These are phyloP conservation scores for Abelmoschus esculentus DNA, from an alignment of 345 rosid genomes.

Conservation along the genomic window DNA sequence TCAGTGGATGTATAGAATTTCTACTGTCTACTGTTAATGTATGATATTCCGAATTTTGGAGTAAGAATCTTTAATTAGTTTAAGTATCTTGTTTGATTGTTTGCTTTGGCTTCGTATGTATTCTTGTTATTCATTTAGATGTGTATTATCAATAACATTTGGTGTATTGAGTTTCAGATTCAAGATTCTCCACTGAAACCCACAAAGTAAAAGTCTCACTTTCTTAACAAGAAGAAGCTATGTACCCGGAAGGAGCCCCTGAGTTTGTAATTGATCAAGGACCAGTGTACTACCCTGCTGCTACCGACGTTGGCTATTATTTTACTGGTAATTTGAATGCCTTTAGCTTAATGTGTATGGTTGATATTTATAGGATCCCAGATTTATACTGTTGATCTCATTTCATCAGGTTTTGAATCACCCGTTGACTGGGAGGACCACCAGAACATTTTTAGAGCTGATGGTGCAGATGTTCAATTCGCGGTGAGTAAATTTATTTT, in stretches of 20 bases:
- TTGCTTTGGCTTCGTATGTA: background rate
- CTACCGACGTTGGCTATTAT: conserved; percentile 69
- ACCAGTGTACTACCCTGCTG: conserved; percentile 52
- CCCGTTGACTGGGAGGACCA: conserved; percentile 95
- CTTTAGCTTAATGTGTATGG: background rate
- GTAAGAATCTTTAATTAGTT: no score
- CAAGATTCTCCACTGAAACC: conserved; percentile 38
- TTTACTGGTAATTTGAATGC: conserved; percentile 63
- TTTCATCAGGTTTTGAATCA: conserved; percentile 63
- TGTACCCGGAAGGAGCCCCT: conserved; percentile 77
- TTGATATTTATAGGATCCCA: background rate
- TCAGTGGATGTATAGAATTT: no score
- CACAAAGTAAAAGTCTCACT: conserved; percentile 18
- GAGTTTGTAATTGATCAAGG: conserved; percentile 72
- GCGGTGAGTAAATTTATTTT: conserved; percentile 31
- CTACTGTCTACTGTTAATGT: no score
- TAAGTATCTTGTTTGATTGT: background rate
- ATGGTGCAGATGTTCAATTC: conserved; percentile 73
- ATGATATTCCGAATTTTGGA: no score
- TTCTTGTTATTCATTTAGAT: background rate
- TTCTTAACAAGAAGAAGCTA: conserved; percentile 45
- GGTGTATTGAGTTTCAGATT: conserved; percentile 22
- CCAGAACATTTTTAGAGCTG: conserved; percentile 61
- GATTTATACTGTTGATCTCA: background rate
- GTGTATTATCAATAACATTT: background rate